Percentiles rank a stretch among this genome's conserved stretches.
Conservation (phyloP, 179 eudicot genomes). For the Gypsophila paniculata region DNA sequence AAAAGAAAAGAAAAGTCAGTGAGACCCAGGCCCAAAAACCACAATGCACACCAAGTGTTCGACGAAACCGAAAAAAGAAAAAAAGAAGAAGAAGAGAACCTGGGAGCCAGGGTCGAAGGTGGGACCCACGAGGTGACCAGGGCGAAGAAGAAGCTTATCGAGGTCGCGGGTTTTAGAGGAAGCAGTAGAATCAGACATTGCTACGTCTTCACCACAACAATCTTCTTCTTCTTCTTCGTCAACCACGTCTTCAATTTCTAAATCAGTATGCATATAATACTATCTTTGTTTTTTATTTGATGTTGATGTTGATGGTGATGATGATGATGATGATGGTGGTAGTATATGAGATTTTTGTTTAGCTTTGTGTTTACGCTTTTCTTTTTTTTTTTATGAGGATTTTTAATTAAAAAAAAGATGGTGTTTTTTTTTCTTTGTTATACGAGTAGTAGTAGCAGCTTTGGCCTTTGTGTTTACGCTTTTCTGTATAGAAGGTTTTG, state of each 20-base stretch:
- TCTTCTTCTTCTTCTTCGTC: too few species aligned
- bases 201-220: constrained; percentile 22
- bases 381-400: too few species aligned
- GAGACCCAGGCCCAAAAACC: neutral
- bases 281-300: too few species aligned
- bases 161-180: constrained; percentile 76
- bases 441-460: too few species aligned
- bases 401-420: too few species aligned
- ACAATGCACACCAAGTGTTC: constrained; percentile 27
- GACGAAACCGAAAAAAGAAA: neutral
- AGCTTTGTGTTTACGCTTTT: constrained; percentile 49
- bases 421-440: too few species aligned
- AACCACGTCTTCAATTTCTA: constrained; percentile 21
- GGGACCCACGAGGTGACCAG: constrained; percentile 74
- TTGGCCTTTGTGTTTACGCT: too few species aligned
- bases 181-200: constrained; percentile 48
- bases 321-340: too few species aligned
- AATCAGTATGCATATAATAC: constrained; percentile 32
- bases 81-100: too few species aligned
- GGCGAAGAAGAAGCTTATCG: constrained; percentile 80
- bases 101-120: constrained; percentile 61
- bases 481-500: too few species aligned
- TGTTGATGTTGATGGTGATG: too few species aligned
- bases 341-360: neutral
- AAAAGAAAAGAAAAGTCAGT: constrained; percentile 8